Percentiles rank a stretch among this genome's conserved stretches.
phyloP scores from a whole-genome alignment of 1,139 yeast species.

The Pichia sp. region DNA sequence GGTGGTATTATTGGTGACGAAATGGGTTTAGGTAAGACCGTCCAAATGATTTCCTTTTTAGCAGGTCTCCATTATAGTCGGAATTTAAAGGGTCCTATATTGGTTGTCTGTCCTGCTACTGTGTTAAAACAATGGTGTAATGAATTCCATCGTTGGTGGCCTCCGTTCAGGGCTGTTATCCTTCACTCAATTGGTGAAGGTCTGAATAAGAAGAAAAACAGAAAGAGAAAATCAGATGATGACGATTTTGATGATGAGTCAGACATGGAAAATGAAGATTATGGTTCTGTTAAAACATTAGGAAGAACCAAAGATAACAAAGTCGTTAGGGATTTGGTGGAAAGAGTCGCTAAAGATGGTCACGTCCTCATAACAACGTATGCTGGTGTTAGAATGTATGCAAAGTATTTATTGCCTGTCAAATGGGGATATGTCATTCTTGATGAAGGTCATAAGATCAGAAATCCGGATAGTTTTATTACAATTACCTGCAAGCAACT shows the following conservation, averaged over 20 bases:
- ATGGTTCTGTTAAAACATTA: constrained; percentile 23
- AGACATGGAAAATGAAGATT: constrained; percentile 32
- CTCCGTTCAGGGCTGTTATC: constrained; percentile 82
- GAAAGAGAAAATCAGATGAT: constrained; percentile 24
- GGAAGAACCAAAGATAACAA: constrained; percentile 36
- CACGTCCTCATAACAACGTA: constrained; percentile 90
- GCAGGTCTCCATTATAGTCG: constrained; percentile 90
- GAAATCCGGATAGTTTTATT: constrained; percentile 92
- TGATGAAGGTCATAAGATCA: constrained; percentile 96
- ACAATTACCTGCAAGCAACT: constrained; percentile 83
- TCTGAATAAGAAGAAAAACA: constrained; percentile 39
- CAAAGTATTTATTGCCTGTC: constrained; percentile 62
- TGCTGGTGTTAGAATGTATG: constrained; percentile 81
- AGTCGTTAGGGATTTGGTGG: constrained; percentile 47
- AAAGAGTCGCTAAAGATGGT: constrained; percentile 56
- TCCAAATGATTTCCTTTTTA: constrained; percentile 84
- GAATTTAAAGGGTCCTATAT: constrained; percentile 68
- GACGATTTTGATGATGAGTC: constrained; percentile 37
- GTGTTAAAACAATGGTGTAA: constrained; percentile 96
- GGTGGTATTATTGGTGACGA: constrained; percentile 98
- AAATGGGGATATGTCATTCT: constrained; percentile 90
- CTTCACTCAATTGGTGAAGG: constrained; percentile 94
- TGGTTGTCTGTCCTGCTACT: constrained; percentile 95
- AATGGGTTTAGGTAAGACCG: constrained; percentile 97
- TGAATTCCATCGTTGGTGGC: constrained; percentile 98